Base-by-base conservation (phyloP, 208 protist species). In the Crithidia brevicula region DNA sequence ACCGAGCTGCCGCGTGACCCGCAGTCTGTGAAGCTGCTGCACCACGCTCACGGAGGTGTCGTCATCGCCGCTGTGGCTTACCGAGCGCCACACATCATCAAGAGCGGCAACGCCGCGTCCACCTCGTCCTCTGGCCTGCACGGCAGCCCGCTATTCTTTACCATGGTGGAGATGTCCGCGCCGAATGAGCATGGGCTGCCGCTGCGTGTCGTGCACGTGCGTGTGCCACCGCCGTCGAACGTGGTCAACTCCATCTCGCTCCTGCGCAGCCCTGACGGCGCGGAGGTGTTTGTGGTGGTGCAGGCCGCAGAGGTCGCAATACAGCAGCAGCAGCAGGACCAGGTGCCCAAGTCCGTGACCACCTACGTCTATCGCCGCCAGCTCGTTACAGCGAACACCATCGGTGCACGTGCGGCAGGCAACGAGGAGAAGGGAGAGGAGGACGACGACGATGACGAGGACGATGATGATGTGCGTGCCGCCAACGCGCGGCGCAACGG, bases 251-350 rank as follows among this genome's bases (percentile, higher is more conserved):
- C 54, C 11, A 23, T 91, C 16, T 68, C 68, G n/a, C 61, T 64
- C 30, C 27, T 79, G 28, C 63, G 74, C 34, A 81, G 72, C 54
- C 42, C 43, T 15, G 79, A 82, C 27, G 85, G 85, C 15, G 70
- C 65, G 16, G 67, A 68, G 4, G 74, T 91, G 20, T 79, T 77
- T 50, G 73, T 82, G 30, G 72, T 91, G 6, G 85, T 85, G 68
- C 85, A 91, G 36, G 65, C 56, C 2, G 58, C 56, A 18, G 50
- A 45, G 64, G 46, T n/a, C n/a, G n/a, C n/a, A n/a, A 23, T 22
- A 50, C 5, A 3, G 43, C 28, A n/a, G 22, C 25, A 30, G 4
- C 46, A 52, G 11, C 40, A 20, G 72, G 30, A 18, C 16, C 46
- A 9, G 1, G 52, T 23, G 20, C 38, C 64, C 0, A 34, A 11